Evolutionary conservation across 1,284 basidiomycete genomes (phyloP).

Genomic region (Rhodotorula sp.): DNA sequence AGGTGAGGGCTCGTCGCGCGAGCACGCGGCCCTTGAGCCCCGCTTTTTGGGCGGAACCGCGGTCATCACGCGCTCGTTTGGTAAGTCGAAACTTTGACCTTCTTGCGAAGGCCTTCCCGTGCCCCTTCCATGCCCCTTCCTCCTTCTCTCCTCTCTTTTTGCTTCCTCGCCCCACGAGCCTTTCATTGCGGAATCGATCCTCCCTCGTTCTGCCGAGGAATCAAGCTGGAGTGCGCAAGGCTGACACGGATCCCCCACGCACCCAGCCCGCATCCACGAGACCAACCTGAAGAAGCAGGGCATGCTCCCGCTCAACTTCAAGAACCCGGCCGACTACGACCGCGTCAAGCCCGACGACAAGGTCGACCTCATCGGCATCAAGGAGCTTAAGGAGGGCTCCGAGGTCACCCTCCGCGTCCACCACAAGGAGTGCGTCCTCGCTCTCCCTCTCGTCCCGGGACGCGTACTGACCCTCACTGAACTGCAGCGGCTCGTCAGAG

Average conservation of each 20-base stretch:
- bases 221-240: too few relatives aligned
- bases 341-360: constrained; percentile 68
- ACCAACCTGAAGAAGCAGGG: constrained; percentile 94
- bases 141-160: too few relatives aligned
- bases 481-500: constrained; percentile 32
- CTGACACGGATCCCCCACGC: too few relatives aligned
- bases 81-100: constrained; percentile 52
- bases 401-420: constrained; percentile 77
- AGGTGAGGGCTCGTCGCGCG: constrained; percentile 59
- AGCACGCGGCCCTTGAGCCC: constrained; percentile 97
- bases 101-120: too few relatives aligned
- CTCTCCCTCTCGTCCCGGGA: neutral
- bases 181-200: too few relatives aligned
- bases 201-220: too few relatives aligned
- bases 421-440: constrained; percentile 67
- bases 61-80: constrained; percentile 88
- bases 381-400: constrained; percentile 82
- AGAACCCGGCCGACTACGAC: constrained; percentile 85
- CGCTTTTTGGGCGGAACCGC: constrained; percentile 94
- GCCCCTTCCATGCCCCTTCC: too few relatives aligned
- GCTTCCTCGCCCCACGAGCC: too few relatives aligned
- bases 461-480: neutral
- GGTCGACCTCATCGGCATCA: constrained; percentile 81
- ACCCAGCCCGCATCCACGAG: constrained; percentile 57
- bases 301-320: constrained; percentile 63